Conservation (phyloP, 306 rosid species). For the Castanea mollissima region DNA sequence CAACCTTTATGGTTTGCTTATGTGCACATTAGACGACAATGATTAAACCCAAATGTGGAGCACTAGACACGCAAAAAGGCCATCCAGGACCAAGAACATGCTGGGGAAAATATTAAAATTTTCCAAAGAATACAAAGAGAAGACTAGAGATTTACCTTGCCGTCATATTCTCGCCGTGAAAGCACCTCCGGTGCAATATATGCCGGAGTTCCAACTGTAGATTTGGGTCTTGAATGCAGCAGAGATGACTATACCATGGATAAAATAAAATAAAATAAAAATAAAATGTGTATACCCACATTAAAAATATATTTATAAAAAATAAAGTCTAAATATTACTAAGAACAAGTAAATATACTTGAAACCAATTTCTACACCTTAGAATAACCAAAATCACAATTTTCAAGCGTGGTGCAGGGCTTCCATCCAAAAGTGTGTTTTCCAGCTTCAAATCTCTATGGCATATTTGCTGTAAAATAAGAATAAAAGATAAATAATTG, state of each 20-base stretch:
- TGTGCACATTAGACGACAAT: no score
- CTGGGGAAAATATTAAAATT: background rate
- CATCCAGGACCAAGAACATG: background rate
- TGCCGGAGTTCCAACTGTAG: constrained; percentile 72
- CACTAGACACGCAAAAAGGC: no score
- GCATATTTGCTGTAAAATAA: constrained; percentile 53
- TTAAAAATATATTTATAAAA: background rate
- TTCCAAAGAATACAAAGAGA: background rate
- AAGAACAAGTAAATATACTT: background rate
- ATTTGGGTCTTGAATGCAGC: constrained; percentile 65
- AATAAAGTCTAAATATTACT: background rate
- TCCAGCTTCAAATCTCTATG: constrained; percentile 66
- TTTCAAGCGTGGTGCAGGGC: constrained; percentile 69
- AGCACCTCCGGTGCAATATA: constrained; percentile 73
- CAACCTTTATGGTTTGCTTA: no score
- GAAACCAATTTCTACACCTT: constrained; percentile 37
- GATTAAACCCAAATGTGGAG: no score
- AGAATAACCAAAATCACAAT: constrained; percentile 72
- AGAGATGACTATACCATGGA: constrained; percentile 49
- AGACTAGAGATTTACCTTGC: constrained; percentile 39
- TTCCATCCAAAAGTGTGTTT: constrained; percentile 65
- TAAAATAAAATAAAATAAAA: background rate
- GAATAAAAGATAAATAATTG: background rate
- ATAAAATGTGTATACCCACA: background rate
- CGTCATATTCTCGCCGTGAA: constrained; percentile 60